These are phyloP conservation scores for Isoetes taiwanensis DNA, from an alignment of 75 land plant species.

Conservation along the genomic window DNA sequence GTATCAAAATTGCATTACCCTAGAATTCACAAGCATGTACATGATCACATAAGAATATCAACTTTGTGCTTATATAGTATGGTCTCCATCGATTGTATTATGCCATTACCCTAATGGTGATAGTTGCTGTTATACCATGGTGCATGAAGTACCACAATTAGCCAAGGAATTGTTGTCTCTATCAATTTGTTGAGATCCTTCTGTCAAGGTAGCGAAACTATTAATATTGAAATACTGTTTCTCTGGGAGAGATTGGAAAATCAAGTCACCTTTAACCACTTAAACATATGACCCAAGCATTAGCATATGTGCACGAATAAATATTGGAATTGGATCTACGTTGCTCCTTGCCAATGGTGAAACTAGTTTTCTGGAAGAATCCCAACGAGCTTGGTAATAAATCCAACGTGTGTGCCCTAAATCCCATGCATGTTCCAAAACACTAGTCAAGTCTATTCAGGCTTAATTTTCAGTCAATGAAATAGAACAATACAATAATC, in stretches of 20 bases:
- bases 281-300: slow-evolving; percentile 95
- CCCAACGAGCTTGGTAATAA: slow-evolving; percentile 87
- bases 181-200: too few relatives aligned
- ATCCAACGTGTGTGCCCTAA: slow-evolving; percentile 88
- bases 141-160: too few relatives aligned
- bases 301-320: slow-evolving; percentile 70
- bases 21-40: too few relatives aligned
- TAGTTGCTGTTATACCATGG: too few relatives aligned
- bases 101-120: too few relatives aligned
- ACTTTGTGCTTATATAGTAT: too few relatives aligned
- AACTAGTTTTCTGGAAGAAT: slow-evolving; percentile 67
- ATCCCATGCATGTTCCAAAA: slow-evolving; percentile 43
- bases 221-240: background rate
- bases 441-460: background rate
- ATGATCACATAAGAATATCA: too few relatives aligned
- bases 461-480: too few relatives aligned
- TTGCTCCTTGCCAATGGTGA: slow-evolving; percentile 79
- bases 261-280: slow-evolving; percentile 62
- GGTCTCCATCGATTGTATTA: too few relatives aligned
- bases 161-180: too few relatives aligned
- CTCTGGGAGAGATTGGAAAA: background rate
- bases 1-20: too few relatives aligned
- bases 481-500: background rate
- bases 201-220: background rate
- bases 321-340: slow-evolving; percentile 93